Percentiles rank a stretch among this genome's conserved stretches.
phyloP scores from a whole-genome alignment of 139 green algal species.

The Tetradesmus lagerheimii region DNA sequence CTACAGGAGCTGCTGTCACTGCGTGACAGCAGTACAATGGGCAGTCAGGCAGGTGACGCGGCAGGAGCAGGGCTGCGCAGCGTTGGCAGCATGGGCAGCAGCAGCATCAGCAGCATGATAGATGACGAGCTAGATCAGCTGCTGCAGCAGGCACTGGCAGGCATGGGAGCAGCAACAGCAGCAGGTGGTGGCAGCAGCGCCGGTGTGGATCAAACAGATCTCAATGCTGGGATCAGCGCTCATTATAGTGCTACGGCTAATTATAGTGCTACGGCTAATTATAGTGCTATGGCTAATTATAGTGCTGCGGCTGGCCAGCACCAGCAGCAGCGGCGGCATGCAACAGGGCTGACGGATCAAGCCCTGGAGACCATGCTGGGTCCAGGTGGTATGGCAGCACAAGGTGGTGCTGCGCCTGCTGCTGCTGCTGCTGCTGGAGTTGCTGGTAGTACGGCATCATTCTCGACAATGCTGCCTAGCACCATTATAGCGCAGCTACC shows the following conservation, averaged over 20 bases:
- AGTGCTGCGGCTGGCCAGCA: not conserved
- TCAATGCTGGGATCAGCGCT: too few relatives aligned
- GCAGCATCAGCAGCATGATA: constrained; percentile 38
- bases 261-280: too few relatives aligned
- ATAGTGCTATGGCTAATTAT: too few relatives aligned
- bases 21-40: not conserved
- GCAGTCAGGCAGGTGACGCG: not conserved
- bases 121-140: constrained; percentile 41
- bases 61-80: not conserved
- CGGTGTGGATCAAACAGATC: too few relatives aligned
- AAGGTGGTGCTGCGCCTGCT: not conserved
- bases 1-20: constrained; percentile 43
- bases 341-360: not conserved
- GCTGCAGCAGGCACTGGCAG: constrained; percentile 28
- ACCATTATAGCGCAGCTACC: constrained; percentile 3
- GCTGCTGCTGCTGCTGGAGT: constrained; percentile 3
- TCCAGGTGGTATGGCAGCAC: not conserved
- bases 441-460: not conserved
- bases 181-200: not conserved
- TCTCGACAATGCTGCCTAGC: constrained; percentile 18
- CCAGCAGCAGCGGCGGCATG: not conserved
- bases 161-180: constrained; percentile 19
- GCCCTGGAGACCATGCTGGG: not conserved
- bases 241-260: too few relatives aligned
- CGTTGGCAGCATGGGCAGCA: not conserved